Base-by-base conservation (phyloP, 176 grass and related monocot species). In the Musa itinerans region DNA sequence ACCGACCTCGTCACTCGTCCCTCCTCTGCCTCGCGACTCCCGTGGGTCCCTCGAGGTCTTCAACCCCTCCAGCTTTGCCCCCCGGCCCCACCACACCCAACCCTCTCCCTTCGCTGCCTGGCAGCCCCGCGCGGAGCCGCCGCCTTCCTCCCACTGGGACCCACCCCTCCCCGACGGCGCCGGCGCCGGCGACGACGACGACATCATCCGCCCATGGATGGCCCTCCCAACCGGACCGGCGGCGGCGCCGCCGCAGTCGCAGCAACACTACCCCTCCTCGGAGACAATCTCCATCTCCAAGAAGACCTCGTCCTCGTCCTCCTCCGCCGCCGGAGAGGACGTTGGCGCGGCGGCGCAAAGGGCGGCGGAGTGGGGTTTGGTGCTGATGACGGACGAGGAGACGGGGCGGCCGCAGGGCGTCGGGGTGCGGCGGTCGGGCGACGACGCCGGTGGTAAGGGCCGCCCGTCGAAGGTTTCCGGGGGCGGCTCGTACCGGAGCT, bases 11-110 rank as follows among this genome's bases (percentile, higher is more conserved):
- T 26, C 62, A 2, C 20, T 54, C 7, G 27, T 78, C 50, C 81
- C 86, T 6, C 19, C 57, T 9, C 77, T 92, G 8, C 79, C 87
- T 1, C 93, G 93, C n/a, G 93, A 96, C 69, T 92, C 89, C 19
- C 93, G 93, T 0, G 93, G 89, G 0, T 96, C 93, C 11, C 85
- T 96, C 10, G 93, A 96, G 68, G 90, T 96, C 20, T 96, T 96
- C 83, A 88, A 88, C 75, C 87, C 93, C 55, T 64, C 72, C 17
- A 51, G 76, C 50, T 15, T 68, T 63, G 0, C 72, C 15, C 48
- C 78, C 10, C 49, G 68, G 9, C 20, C 85, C 14, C 27, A 53
- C 19, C 27, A 53, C 22, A 3, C 54, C 3, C 69, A 74, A 0
- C 58, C 25, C 49, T 55, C 69, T 23, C 63, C 75, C 58, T 65